Evolutionary conservation across 208 protist genomes (phyloP), one percentile per base, ranked within the genome.

Genomic region (Trypanosoma conorhini): DNA sequence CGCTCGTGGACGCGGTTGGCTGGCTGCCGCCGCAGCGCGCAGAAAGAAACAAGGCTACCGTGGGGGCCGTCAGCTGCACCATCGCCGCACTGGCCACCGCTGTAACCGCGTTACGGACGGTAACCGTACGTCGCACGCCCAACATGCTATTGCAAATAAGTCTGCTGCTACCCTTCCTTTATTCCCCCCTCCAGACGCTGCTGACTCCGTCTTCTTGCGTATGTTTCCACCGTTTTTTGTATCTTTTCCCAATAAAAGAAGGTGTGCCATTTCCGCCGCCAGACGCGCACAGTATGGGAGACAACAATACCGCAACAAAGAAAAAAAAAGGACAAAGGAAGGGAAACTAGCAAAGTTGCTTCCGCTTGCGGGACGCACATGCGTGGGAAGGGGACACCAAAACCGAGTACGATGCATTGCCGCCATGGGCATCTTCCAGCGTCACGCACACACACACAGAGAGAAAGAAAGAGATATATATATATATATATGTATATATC

Each of bases 241-340:
- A 10, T 30, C 30, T 65, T 1, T 26, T 26, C 12, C 13, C 28
- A 56, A 46, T 46, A 19, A 19, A 19, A 13, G 15, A 10, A 3
- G 1, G 1, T 12, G 9, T 13, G 15, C 13, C 15, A 19, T 46
- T 46, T 46, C 17, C 42, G 13, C 13, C 42, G 9, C 42, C 42
- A 12, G 33, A 52, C 30, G 15, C n/a, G 5, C 17, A 28, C 15
- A 59, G 24, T 28, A 48, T 17, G n/a, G 62, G 30, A 31, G 28
- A 56, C 9, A 5, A 56, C 24, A 31, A 26, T n/a, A 24, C 24
- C 51, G 24, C 51, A 56, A 24, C 4, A 62, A 40, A 19, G 30
- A 51, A 55, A 62, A 10, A 21, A 68, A 66, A 76, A 71, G 28
- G 58, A 52, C 38, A 74, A 55, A 40, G 50, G 76, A 67, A 69